Conservation (phyloP, 331 rosid genomes). For the Quercus phellos region DNA sequence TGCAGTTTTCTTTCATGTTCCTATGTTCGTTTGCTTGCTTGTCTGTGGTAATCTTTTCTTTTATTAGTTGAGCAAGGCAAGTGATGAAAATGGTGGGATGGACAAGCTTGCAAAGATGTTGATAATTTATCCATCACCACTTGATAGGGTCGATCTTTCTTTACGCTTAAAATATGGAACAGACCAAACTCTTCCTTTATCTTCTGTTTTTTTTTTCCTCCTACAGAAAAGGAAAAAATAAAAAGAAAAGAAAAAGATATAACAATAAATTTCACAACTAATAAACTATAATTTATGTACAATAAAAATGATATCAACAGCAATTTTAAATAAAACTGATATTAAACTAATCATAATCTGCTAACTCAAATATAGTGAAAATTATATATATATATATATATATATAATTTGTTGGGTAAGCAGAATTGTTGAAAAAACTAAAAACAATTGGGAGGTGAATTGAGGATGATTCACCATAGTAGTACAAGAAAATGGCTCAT, state of each 20-base stretch:
- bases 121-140: not conserved
- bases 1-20: no score
- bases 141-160: not conserved
- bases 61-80: not conserved
- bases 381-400: no score
- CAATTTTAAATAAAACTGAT: no score
- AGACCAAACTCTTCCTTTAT: not conserved
- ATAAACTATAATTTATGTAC: no score
- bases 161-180: not conserved
- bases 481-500: constrained; percentile 21
- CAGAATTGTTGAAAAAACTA: no score
- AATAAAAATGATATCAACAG: no score
- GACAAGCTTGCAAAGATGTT: not conserved
- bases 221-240: not conserved
- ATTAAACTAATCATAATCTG: no score
- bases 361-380: no score
- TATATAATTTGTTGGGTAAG: no score
- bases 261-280: no score
- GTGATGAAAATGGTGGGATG: not conserved
- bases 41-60: not conserved
- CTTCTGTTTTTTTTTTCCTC: not conserved
- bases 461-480: constrained; percentile 21
- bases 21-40: not conserved
- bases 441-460: constrained; percentile 32
- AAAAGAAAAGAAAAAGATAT: not conserved